Conservation (phyloP, 1,139 yeast species). For the Debaryomyces coudertii region DNA sequence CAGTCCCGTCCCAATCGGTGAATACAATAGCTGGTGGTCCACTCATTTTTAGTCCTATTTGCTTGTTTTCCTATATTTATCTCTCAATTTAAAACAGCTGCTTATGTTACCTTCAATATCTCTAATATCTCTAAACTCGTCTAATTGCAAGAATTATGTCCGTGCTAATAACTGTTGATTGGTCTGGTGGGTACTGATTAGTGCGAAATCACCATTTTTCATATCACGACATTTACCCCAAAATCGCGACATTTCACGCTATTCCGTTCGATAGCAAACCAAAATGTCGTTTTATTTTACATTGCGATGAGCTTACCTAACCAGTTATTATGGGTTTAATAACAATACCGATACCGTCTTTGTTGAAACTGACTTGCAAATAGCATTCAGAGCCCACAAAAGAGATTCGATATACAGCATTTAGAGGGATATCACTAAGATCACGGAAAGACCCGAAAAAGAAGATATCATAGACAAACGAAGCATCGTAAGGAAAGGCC, state of each 20-base stretch:
- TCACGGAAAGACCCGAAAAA: neutral
- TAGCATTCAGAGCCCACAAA: neutral
- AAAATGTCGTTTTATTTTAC: conserved; percentile 5
- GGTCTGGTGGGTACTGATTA: neutral
- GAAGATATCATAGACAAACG: neutral
- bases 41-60: conserved; percentile 8
- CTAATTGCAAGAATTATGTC: neutral
- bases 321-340: too few relatives aligned
- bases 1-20: conserved; percentile 98
- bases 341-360: too few relatives aligned
- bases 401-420: neutral
- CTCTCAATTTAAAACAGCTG: too few relatives aligned
- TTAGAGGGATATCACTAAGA: neutral
- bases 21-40: conserved; percentile 71
- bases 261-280: conserved; percentile 9
- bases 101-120: neutral
- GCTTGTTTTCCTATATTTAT: neutral
- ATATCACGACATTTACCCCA: conserved; percentile 1
- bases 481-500: neutral
- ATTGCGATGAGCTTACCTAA: conserved; percentile 8
- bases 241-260: neutral
- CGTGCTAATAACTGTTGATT: neutral
- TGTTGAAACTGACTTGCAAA: neutral
- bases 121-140: neutral
- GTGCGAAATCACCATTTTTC: neutral